Evolutionary conservation across 352 stramenopile genomes (phyloP).

Genomic region (Saprolegnia parasitica): DNA sequence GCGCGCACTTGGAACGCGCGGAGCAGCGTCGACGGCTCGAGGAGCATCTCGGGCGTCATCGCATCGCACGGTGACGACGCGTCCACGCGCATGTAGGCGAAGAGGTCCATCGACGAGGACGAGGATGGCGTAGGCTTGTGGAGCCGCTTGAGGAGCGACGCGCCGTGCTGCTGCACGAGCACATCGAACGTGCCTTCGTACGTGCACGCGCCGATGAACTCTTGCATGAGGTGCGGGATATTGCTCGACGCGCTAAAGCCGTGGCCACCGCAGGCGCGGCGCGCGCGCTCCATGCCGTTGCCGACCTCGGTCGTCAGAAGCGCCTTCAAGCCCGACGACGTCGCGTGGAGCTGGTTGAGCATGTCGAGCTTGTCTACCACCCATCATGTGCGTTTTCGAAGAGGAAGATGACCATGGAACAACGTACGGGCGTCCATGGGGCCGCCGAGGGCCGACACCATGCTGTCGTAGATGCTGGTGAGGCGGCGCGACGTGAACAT

Average conservation of each 20-base stretch:
- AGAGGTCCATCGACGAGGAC: conserved; percentile 33
- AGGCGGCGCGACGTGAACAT: conserved; percentile 33
- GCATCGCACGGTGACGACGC: conserved; percentile 38
- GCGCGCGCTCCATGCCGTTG: conserved; percentile 40
- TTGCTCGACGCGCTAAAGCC: conserved; percentile 33
- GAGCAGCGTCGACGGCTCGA: conserved; percentile 38
- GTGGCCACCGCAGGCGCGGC: conserved; percentile 23
- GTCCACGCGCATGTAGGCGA: conserved; percentile 36
- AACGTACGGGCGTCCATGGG: neutral
- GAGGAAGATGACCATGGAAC: neutral
- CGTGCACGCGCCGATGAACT: conserved; percentile 47
- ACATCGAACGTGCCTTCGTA: conserved; percentile 72
- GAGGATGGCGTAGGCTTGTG: conserved; percentile 4
- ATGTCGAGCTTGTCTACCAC: neutral
- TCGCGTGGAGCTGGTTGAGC: conserved; percentile 40
- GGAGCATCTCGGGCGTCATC: conserved; percentile 34
- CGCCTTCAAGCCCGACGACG: conserved; percentile 51
- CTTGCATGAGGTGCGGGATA: conserved; percentile 36
- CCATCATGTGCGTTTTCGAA: too few species aligned
- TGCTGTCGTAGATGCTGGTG: neutral
- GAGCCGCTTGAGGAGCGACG: conserved; percentile 53
- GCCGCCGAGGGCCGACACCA: neutral
- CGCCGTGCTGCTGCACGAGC: conserved; percentile 58
- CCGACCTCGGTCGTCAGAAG: conserved; percentile 42
- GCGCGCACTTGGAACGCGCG: conserved; percentile 42